phyloP scores from a whole-genome alignment of 148 eudicot species.

The Cornus florida region DNA sequence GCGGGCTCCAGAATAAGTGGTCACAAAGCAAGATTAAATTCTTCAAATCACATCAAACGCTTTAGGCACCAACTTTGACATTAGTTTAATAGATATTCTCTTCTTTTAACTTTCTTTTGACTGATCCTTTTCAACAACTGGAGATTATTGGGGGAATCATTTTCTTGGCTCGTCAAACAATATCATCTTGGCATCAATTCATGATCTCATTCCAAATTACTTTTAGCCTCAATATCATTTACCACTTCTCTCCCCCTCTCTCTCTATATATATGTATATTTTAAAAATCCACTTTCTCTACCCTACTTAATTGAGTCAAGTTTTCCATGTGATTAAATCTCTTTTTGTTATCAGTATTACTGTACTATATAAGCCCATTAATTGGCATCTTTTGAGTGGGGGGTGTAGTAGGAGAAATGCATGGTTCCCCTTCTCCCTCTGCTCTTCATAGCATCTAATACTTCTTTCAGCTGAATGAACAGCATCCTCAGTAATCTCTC shows the following conservation, averaged over 20 bases:
- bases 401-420: neutral
- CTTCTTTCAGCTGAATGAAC: neutral
- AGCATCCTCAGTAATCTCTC: neutral
- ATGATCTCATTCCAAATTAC: neutral
- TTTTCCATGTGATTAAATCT: neutral
- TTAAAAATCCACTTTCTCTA: neutral
- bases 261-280: neutral
- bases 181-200: neutral
- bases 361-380: neutral
- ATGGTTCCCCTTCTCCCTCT: neutral
- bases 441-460: conserved; percentile 13
- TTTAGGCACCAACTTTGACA: conserved; percentile 9
- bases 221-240: no score
- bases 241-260: neutral
- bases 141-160: neutral
- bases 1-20: conserved; percentile 8
- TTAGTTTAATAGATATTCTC: neutral
- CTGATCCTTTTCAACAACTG: neutral
- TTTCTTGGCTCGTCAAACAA: no score
- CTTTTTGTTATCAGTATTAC: neutral
- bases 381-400: conserved; percentile 15
- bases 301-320: neutral
- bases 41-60: conserved; percentile 4
- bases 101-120: conserved; percentile 2
- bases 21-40: conserved; percentile 11